Percentiles rank a stretch among this genome's conserved stretches.
phyloP scores from a whole-genome alignment of 768 basidiomycete species.

The Boletus rubescentipes region DNA sequence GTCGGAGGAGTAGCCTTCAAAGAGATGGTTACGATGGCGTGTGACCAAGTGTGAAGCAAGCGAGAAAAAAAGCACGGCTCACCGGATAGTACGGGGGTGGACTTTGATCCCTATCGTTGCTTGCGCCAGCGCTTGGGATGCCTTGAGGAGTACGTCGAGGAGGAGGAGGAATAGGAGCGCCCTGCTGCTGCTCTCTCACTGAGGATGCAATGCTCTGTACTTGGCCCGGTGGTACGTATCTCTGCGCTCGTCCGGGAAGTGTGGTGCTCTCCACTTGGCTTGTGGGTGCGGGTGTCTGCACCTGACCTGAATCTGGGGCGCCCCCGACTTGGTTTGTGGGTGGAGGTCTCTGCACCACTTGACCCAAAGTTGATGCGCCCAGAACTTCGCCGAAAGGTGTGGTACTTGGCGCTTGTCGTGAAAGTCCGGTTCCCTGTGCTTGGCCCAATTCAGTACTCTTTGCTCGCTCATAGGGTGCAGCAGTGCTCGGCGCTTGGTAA shows the following conservation, averaged over 20 bases:
- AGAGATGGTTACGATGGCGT: not conserved
- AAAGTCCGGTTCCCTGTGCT: not conserved
- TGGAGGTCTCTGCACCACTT: not conserved
- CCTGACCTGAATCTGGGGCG: too few species aligned
- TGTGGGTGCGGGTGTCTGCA: not conserved
- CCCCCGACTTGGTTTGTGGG: not conserved
- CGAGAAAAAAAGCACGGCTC: slow-evolving; percentile 1
- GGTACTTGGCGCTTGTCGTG: not conserved
- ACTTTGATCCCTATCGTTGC: slow-evolving; percentile 5
- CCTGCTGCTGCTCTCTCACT: not conserved
- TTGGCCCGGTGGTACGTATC: not conserved
- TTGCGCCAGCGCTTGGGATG: not conserved
- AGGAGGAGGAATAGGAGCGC: not conserved
- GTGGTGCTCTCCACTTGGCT: not conserved
- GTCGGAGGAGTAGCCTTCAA: slow-evolving; percentile 3
- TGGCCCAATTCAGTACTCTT: not conserved
- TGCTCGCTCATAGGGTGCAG: not conserved
- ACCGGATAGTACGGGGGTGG: slow-evolving; percentile 29
- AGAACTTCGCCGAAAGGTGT: not conserved
- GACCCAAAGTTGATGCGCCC: not conserved
- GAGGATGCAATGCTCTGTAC: not conserved
- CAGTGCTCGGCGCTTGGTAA: not conserved
- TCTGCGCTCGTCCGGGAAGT: not conserved
- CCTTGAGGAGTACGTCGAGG: slow-evolving; percentile 5
- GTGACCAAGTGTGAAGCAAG: not conserved